Evolutionary conservation across 805 yeast species (phyloP), one percentile per base, ranked within the genome.

Genomic region (Pichia phayaonensis): DNA sequence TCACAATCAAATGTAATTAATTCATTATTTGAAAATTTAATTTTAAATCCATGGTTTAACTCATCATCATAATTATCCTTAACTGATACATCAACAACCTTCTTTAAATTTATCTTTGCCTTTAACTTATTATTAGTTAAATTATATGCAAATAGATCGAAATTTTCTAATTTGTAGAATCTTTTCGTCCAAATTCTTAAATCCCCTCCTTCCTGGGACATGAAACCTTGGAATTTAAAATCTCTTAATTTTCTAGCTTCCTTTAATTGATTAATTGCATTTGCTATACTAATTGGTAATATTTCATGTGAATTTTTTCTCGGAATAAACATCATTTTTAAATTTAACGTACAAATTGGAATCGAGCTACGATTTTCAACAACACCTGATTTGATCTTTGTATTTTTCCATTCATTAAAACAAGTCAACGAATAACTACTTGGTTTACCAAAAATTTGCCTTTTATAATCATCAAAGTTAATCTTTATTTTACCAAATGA

Each of bases 191-290:
- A 80, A 27, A 74, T 70, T 16, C 74, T 77, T 57, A 94, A 78
- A 68, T 90, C 98, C 11, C 97, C 97, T 20, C 98, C 98, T 61
- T 84, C 88, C 68, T 90, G 98, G 59, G 81, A 80, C 69, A 92
- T 69, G 60, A 72, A 83, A 0, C 97, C 97, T 61, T 85, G 84
- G 59, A 70, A 69, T 2, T 46, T 49, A 20, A 71, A 58, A 7
- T 56, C 45, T 55, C 47, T 15, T 4, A 51, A 44, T 31, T 69
- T 60, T 18, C 60, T 59, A 22, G 68, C 63, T 56, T 76, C 70
- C 7, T 64, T 52, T 11, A 75, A 63, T 55, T 77, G 72, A 13
- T 66, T 70, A 13, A 65, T 56, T n/a, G 81, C 81, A 46, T 78
- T 68, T 48, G 74, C 74, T 57, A 86, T 80, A 49, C 89, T 83